Evolutionary conservation across 1,284 basidiomycete species (phyloP).

Genomic region (Ganoderma lucidum): DNA sequence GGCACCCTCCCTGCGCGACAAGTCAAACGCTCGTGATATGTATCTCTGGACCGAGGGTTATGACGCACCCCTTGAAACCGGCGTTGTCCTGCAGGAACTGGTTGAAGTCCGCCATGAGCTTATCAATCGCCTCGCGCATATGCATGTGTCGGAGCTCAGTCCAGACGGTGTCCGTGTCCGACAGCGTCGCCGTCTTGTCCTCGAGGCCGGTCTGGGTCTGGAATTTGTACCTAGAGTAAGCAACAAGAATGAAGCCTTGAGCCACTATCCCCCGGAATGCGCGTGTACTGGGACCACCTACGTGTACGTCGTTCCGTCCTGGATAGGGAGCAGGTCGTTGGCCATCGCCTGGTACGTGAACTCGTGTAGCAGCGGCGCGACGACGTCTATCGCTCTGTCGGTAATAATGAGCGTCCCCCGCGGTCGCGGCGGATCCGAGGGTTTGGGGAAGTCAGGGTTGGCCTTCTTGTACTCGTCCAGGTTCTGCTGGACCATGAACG

Average conservation of each 20-base stretch:
- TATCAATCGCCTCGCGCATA: conserved; percentile 98
- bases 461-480: conserved; percentile 87
- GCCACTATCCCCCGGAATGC: neutral
- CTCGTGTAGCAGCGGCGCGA: conserved; percentile 93
- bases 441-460: conserved; percentile 89
- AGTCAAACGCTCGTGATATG: conserved; percentile 9
- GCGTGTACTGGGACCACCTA: conserved; percentile 49
- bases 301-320: conserved; percentile 88
- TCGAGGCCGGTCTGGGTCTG: conserved; percentile 87
- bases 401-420: conserved; percentile 90
- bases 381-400: conserved; percentile 94
- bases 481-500: conserved; percentile 81
- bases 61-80: conserved; percentile 82
- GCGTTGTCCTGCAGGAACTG: conserved; percentile 94
- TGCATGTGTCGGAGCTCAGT: conserved; percentile 94
- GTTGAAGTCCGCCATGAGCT: conserved; percentile 95
- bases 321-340: conserved; percentile 91
- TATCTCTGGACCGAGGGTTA: neutral
- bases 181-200: conserved; percentile 85
- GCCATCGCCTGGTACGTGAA: conserved; percentile 99
- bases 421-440: conserved; percentile 70
- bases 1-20: conserved; percentile 67
- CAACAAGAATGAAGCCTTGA: neutral
- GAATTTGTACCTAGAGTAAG: conserved; percentile 78
- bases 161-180: conserved; percentile 93